phyloP scores from a whole-genome alignment of 2,329 filamentous ascomycete species.

The Colletotrichum lentis region DNA sequence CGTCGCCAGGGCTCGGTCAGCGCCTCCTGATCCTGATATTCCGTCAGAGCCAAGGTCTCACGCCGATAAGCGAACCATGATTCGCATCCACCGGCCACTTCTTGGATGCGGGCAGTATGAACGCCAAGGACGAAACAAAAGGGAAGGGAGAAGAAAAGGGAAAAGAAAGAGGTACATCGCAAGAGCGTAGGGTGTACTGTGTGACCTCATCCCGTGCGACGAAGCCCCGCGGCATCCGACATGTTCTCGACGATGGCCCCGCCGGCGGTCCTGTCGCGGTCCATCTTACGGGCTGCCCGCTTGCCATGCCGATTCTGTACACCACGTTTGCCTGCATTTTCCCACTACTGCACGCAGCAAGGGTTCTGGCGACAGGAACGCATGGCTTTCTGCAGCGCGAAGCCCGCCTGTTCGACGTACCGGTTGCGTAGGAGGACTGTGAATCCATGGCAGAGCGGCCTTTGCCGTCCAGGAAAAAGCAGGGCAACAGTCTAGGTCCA shows the following conservation, averaged over 20 bases:
- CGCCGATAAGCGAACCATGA: background rate
- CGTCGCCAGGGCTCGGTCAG: background rate
- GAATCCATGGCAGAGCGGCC: background rate
- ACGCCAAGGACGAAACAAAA: too few species aligned
- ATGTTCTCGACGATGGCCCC: background rate
- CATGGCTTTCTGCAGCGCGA: background rate
- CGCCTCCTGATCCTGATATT: background rate
- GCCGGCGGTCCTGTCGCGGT: background rate
- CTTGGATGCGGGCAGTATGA: background rate
- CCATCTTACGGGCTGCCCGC: background rate
- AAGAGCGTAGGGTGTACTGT: constrained; percentile 12
- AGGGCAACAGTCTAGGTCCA: constrained; percentile 1
- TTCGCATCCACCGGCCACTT: background rate
- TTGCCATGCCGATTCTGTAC: background rate
- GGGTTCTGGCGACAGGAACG: background rate
- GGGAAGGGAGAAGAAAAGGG: too few species aligned
- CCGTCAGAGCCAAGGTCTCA: background rate
- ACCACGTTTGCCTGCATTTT: background rate
- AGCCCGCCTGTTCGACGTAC: background rate
- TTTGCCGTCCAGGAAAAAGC: background rate
- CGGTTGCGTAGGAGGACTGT: background rate
- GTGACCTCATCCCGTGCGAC: constrained; percentile 29
- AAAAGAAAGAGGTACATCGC: background rate
- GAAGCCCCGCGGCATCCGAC: constrained; percentile 2
- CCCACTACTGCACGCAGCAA: background rate